These are phyloP conservation scores for Stagonosporopsis cucurbitacearum DNA, from an alignment of 2,329 filamentous ascomycete species.

Conservation along the genomic window DNA sequence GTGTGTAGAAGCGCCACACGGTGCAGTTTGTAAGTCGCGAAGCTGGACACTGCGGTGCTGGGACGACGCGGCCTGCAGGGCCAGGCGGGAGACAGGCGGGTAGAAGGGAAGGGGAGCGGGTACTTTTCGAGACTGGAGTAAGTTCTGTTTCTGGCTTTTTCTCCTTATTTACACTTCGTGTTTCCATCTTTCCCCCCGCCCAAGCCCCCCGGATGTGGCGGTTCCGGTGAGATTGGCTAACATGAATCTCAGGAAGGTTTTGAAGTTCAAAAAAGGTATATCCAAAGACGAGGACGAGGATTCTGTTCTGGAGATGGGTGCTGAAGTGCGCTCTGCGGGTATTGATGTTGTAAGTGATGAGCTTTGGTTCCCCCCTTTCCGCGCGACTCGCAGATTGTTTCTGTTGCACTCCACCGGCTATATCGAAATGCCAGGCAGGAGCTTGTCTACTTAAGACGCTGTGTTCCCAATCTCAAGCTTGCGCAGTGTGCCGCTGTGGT, in stretches of 20 bases:
- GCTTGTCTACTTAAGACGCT: neutral
- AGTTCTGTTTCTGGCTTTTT: neutral
- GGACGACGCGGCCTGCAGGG: constrained; percentile 3
- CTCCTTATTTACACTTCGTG: neutral
- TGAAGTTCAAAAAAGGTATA: constrained; percentile 11
- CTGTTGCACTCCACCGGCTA: neutral
- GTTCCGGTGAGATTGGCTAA: neutral
- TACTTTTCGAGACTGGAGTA: constrained; percentile 12
- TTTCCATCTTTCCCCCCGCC: too few species aligned
- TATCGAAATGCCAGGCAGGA: neutral
- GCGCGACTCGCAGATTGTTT: neutral
- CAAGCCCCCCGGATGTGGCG: neutral
- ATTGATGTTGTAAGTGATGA: constrained; percentile 26
- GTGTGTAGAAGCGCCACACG: neutral
- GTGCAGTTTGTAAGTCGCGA: neutral
- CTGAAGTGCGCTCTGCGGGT: neutral
- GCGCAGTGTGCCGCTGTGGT: too few species aligned
- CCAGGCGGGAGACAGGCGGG: neutral
- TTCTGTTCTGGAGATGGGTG: neutral
- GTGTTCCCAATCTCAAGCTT: neutral
- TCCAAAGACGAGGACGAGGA: constrained; percentile 2
- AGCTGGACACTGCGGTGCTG: constrained; percentile 6
- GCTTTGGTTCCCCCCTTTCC: neutral
- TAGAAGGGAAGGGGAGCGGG: constrained; percentile 12
- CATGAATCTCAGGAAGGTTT: constrained; percentile 1